Evolutionary conservation across 1,139 yeast species (phyloP), one percentile per base, ranked within the genome.

Genomic region (Blastobotrys petasosporus): DNA sequence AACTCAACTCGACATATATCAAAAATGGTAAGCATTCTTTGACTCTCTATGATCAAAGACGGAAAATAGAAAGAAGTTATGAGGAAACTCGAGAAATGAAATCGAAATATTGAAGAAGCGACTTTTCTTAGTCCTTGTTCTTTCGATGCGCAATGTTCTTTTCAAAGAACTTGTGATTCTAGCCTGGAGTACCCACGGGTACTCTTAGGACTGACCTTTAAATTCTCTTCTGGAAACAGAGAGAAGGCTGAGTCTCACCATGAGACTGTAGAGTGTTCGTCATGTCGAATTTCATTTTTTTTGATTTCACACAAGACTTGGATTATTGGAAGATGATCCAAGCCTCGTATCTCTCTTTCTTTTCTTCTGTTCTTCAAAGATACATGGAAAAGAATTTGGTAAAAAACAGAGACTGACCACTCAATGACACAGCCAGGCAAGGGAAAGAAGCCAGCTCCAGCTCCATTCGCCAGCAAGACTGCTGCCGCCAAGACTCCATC

Each of bases 351-450:
- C 25, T 20, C 25, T 20, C 25, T 20, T 20, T 20, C 7, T 20
- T 20, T 20, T 20, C 25, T 20, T 20, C 25, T 20, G 25, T 20
- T 20, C 25, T 20, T 20, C 25, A 20, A 7, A 20, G 25, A 20
- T n/a, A n/a, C 25, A 20, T 20, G 25, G 25, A 23, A 37, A 37
- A 8, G 4, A 37, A n/a, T 25, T 23, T 28, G 8, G 11, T 37
- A 25, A 37, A 23, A 3, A 13, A 35, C 11, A 13, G 29, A 30
- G 42, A 49, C 58, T 60, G 60, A 60, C 62, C 65, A 62, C 83
- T 82, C 86, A 78, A 82, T 83, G 90, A 83, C 80, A 69, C 75
- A 77, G 87, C 85, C 88, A 70, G 82, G 85, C 52, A 64, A 80
- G 76, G 66, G 68, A 60, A 69, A 67, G 69, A 86, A 86, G 79